phyloP scores from a whole-genome alignment of 805 yeast genomes.

The Candida ficus region DNA sequence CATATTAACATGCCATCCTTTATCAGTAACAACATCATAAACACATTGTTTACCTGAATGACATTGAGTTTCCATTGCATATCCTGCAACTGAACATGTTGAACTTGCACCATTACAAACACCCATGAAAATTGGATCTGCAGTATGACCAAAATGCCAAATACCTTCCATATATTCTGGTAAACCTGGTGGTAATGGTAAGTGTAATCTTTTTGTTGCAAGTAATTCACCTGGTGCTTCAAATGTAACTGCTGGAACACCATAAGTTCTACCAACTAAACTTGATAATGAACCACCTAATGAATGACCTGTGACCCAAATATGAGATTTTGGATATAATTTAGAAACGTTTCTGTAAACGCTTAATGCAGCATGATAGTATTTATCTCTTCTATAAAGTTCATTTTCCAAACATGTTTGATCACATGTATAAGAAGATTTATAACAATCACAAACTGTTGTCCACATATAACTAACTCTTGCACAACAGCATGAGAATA shows the following conservation, averaged over 20 bases:
- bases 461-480: slow-evolving; percentile 88
- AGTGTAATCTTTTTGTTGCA: slow-evolving; percentile 77
- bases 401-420: slow-evolving; percentile 81
- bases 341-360: slow-evolving; percentile 66
- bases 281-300: slow-evolving; percentile 85
- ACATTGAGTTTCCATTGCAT: slow-evolving; percentile 95
- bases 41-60: slow-evolving; percentile 86
- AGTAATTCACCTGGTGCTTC: slow-evolving; percentile 91
- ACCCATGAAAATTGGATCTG: slow-evolving; percentile 96
- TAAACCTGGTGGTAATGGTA: slow-evolving; percentile 90
- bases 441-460: slow-evolving; percentile 92
- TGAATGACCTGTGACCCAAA: slow-evolving; percentile 96
- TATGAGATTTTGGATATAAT: slow-evolving; percentile 61
- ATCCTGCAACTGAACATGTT: slow-evolving; percentile 85
- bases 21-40: slow-evolving; percentile 84
- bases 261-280: slow-evolving; percentile 81
- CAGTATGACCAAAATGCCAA: slow-evolving; percentile 96
- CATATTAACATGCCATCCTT: slow-evolving; percentile 87
- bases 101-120: slow-evolving; percentile 93
- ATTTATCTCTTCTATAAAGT: slow-evolving; percentile 66
- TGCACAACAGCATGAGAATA: slow-evolving; percentile 96
- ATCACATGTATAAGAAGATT: slow-evolving; percentile 79
- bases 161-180: slow-evolving; percentile 74
- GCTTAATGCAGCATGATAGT: slow-evolving; percentile 74
- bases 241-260: slow-evolving; percentile 83